Evolutionary conservation across 306 rosid species (phyloP), one percentile per base, ranked within the genome.

Genomic region (Trifolium repens): DNA sequence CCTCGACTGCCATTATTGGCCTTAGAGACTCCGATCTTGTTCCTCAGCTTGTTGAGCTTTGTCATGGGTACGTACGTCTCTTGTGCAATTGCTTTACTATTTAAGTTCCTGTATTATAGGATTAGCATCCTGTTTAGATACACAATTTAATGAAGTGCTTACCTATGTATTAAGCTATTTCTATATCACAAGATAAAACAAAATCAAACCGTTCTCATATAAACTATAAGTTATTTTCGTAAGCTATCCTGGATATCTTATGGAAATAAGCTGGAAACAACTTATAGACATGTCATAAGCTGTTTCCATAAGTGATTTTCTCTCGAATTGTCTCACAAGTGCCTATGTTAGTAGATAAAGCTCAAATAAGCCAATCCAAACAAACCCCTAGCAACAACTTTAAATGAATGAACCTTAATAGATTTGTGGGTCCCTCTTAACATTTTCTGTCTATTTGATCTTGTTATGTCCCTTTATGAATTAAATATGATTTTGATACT

Each of bases 11-110:
- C 24, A 90, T 92, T 52, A 61, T 83, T 58, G 91, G 88, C 73
- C 91, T 90, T 55, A 81, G 99, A 76, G 91, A 96, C 87, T 88
- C 99, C 10, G 94, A 84, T 87, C 96, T 96, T 70, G 94, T 96
- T 82, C 96, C 98, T 78, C 98, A 92, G 92, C 98, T 96, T 35
- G 86, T 90, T 85, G 88, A 87, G 61, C 96, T 96, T 65, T 90
- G 96, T 79, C 98, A 92, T 60, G 99, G 91, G 99, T 96, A 86
- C 73, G 98, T 96, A 86, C 69, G 79, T 69, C 71, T 81, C 73
- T 81, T 72, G 35, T 66, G 44, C 70, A 40, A 47, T 53, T 69
- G 13, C 30, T 78, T 78, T 17, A 50, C 66, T 46, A 66, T 15
- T 68, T 50, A 77, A 34, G 74, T 72, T 68, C 61, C 24, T 42